Base-by-base conservation (phyloP, 768 basidiomycete species). In the Boletus tylopilopsis region DNA sequence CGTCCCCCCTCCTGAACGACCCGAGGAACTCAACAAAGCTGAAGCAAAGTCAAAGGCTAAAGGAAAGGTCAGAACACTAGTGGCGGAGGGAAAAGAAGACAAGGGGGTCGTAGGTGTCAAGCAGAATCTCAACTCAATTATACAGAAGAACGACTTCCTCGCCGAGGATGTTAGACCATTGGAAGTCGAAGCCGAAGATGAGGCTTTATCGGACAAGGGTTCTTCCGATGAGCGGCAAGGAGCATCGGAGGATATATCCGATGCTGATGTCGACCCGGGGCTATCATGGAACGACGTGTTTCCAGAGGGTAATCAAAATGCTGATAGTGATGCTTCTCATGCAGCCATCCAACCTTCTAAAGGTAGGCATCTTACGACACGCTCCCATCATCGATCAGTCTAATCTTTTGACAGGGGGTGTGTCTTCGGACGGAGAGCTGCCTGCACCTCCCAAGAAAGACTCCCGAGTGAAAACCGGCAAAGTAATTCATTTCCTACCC, bases 391-490 rank as follows among this genome's bases (percentile, higher is more conserved):
- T 38, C 19, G 34, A 30, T 51, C 11, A 21, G 50, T 45, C 58
- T 54, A n/a, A 62, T 40, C 12, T 24, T 41, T 52, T 23, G 30
- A 45, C 23, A 68, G 75, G 62, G 54, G 63, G 64, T 23, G 55
- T 50, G 22, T 59, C 50, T 41, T 51, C 67, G 1, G 71, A 73
- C 13, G 68, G 68, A 22, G 76, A 71, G 36, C 62, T 59, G 1
- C 65, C 66, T 13, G 60, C 57, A 8, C 59, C 60, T 25, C 46
- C 63, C 15, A 73, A 68, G 63, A 91, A 90, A 67, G 87, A 79
- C 56, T 66, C 78, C 23, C 87, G 95, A 16, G 89, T 95, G 90
- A 95, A 81, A 60, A 98, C 96, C 1, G 92, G 84, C 76, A 99
- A 99, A 75, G 89, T 85, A 64, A 35, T 54, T 54, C 7, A 2